Evolutionary conservation across 2,329 filamentous ascomycete species (phyloP), one percentile per base, ranked within the genome.

Genomic region (Fusarium floridanum): DNA sequence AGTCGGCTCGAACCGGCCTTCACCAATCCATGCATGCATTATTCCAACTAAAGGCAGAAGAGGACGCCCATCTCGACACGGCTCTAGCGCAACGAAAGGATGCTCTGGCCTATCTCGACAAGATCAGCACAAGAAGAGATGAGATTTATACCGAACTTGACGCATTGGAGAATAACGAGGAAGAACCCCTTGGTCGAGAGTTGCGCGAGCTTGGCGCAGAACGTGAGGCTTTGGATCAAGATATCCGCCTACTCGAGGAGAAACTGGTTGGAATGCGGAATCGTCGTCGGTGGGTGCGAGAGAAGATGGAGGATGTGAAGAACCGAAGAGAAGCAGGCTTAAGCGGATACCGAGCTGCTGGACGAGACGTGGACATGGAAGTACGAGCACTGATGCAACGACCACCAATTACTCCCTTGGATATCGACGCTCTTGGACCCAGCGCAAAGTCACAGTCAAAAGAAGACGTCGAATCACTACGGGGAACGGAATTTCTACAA

Each of bases 241-340:
- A 94, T 70, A 95, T 95, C 57, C 83, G 86, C 11, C 87, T 89
- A 60, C 84, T 94, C 36, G 92, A 95, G 80, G 86, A 90, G 76
- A 88, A 89, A 73, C 84, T 95, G 3, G 84, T 86, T 27, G 86
- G 86, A 4, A 85, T 95, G 83, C 90, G 90, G 76, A 88, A 86
- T 56, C 86, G 89, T 32, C 90, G 91, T 74, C 84, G 87, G n/a
- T 88, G 87, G 79, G 81, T 95, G 0, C 83, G 88, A 70, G 86
- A 87, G 4, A 87, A 90, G 77, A 89, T 94, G 55, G 86, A 89
- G 8, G 90, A 92, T 65, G 87, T 91, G 2, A 87, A 88, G 72
- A 95, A 92, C 75, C 87, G 88, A 64, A 86, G 92, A 41, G 93
- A 95, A 79, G 91, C 93, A 2, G 91, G 90, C n/a, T 81, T 95